These are phyloP conservation scores for Starmerella lactis-condensi DNA, from an alignment of 805 yeast species.

Conservation along the genomic window DNA sequence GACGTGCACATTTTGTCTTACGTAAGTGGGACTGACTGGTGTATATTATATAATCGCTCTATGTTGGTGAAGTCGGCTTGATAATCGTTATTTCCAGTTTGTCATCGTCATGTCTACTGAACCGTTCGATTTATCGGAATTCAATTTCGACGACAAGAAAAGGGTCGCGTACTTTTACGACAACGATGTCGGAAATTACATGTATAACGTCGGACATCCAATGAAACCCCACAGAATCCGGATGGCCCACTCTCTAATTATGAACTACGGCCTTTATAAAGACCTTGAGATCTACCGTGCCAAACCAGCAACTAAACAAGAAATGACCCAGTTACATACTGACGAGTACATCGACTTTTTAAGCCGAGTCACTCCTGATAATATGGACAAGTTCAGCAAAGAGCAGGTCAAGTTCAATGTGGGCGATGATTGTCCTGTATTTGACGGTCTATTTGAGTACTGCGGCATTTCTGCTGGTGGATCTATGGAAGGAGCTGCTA, in stretches of 20 bases:
- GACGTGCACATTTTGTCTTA: background rate
- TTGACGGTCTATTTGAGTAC: conserved; percentile 87
- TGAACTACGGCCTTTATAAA: conserved; percentile 91
- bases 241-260: conserved; percentile 92
- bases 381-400: conserved; percentile 65
- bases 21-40: background rate
- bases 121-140: conserved; percentile 46
- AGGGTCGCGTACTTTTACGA: conserved; percentile 67
- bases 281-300: conserved; percentile 96
- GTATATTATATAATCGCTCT: background rate
- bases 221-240: conserved; percentile 98
- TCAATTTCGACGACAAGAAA: conserved; percentile 36
- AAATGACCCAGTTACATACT: conserved; percentile 95
- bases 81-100: too few relatives aligned
- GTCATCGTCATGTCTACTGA: conserved; percentile 18
- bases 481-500: conserved; percentile 67
- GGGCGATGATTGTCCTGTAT: conserved; percentile 91
- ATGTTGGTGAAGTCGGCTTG: too few relatives aligned
- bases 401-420: conserved; percentile 86
- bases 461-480: conserved; percentile 84
- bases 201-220: conserved; percentile 96
- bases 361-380: conserved; percentile 81
- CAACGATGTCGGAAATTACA: conserved; percentile 91
- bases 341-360: conserved; percentile 92
- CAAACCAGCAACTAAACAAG: conserved; percentile 93